Conservation (phyloP, 2,329 filamentous ascomycete species). For the Hypoxylon sp. region DNA sequence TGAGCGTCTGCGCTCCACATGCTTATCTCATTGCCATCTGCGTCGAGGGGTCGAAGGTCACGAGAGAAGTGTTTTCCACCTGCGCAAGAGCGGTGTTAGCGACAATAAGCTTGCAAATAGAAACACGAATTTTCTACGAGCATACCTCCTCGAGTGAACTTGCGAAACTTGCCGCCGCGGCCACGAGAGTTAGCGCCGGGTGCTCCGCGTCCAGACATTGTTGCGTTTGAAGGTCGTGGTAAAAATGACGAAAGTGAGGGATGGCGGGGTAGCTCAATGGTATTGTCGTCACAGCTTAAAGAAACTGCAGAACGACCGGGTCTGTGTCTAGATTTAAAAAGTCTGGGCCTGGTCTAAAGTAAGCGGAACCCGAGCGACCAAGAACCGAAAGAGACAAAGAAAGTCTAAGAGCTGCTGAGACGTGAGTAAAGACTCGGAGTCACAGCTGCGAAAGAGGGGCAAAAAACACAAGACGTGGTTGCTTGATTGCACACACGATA, state of each 20-base stretch:
- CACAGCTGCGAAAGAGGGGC: conserved; percentile 32
- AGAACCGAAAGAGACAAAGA: conserved; percentile 2
- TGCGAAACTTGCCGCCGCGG: conserved; percentile 93
- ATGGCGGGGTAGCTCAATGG: conserved; percentile 24
- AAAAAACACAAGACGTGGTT: conserved; percentile 15
- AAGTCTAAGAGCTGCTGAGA: conserved; percentile 1
- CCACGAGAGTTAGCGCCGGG: conserved; percentile 74
- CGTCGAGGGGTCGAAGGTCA: conserved; percentile 88
- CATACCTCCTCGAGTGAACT: conserved; percentile 91
- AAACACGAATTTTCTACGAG: conserved; percentile 24
- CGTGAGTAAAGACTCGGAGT: conserved; percentile 11
- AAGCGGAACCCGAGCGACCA: not conserved
- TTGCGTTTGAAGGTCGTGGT: conserved; percentile 24
- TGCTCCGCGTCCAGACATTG: conserved; percentile 61
- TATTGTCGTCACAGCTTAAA: conserved; percentile 1
- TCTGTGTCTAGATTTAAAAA: not conserved
- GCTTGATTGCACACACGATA: conserved; percentile 18
- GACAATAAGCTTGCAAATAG: not conserved
- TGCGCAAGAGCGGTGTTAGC: conserved; percentile 56
- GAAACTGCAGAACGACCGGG: not conserved
- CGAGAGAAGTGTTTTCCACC: conserved; percentile 97
- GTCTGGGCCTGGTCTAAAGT: not conserved
- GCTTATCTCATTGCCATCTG: conserved; percentile 88
- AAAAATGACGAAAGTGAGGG: conserved; percentile 8
- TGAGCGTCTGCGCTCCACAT: conserved; percentile 81